These are phyloP conservation scores for Porcisia hertigi DNA, from an alignment of 208 protist species.

Conservation along the genomic window DNA sequence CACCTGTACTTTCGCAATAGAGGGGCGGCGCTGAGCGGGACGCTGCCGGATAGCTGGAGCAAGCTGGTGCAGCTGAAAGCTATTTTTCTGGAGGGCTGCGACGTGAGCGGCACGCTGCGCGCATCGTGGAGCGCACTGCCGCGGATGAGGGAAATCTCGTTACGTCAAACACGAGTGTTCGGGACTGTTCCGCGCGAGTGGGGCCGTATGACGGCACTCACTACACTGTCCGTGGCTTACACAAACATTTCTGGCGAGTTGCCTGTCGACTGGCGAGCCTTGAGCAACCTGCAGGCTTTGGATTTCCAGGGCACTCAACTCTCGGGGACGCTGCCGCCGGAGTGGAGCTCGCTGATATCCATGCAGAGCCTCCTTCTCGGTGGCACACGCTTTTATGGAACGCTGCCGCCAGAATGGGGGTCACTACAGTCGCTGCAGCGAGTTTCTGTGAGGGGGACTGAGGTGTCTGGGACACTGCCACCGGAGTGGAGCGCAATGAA, in stretches of 20 bases:
- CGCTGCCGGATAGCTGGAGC: too few species aligned
- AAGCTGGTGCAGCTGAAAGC: not conserved
- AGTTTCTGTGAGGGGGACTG: not conserved
- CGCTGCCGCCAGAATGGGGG: too few species aligned
- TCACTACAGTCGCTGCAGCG: not conserved
- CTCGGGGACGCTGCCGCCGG: conserved; percentile 7
- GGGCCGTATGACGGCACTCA: not conserved
- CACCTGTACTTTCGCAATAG: too few species aligned
- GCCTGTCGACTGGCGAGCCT: not conserved
- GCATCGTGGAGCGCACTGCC: not conserved
- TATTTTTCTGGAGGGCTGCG: not conserved
- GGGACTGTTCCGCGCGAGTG: conserved; percentile 5
- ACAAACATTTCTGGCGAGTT: not conserved
- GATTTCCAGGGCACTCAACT: not conserved
- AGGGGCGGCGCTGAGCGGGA: too few species aligned
- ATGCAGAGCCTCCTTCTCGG: too few species aligned
- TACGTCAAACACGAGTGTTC: not conserved
- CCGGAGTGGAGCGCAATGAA: not conserved
- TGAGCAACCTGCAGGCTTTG: not conserved
- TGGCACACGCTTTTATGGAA: too few species aligned
- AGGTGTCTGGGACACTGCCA: not conserved
- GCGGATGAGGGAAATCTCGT: not conserved
- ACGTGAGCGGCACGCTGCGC: conserved; percentile 5
- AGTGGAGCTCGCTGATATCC: too few species aligned
- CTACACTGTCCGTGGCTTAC: not conserved